Conservation (phyloP, 345 rosid species). For the Cardiospermum halicacabum region DNA sequence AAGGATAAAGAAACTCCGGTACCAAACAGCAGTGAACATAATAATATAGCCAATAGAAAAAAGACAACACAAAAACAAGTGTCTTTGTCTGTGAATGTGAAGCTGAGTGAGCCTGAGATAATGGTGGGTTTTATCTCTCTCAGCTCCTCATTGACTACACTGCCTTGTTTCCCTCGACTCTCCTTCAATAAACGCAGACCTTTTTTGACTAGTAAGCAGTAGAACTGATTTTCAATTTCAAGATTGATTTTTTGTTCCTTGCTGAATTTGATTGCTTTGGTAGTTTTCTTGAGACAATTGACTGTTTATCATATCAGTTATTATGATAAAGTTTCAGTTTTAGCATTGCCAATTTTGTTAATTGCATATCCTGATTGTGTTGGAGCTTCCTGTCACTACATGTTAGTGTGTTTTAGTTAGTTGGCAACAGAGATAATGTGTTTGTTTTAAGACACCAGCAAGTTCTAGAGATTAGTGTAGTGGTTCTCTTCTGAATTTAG, state of each 20-base stretch:
- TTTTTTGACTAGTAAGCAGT: constrained; percentile 41
- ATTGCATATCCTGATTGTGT: background rate
- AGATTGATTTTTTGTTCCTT: background rate
- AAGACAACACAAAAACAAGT: background rate
- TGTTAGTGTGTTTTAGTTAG: background rate
- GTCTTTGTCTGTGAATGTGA: background rate
- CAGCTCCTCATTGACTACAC: constrained; percentile 30
- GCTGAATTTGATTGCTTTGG: background rate
- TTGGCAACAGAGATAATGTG: background rate
- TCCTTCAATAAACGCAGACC: constrained; percentile 34
- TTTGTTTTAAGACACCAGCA: background rate
- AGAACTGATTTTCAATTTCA: background rate
- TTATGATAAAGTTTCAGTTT: background rate
- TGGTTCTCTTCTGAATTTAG: constrained; percentile 4
- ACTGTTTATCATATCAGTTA: background rate
- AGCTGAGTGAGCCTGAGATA: constrained; percentile 11
- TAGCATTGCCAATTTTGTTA: background rate
- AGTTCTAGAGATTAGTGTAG: background rate
- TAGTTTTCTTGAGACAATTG: background rate
- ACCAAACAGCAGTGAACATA: background rate
- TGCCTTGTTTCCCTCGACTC: constrained; percentile 31
- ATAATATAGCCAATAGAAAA: background rate
- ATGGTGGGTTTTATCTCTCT: constrained; percentile 39
- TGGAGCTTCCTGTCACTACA: background rate
- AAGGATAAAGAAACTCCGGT: background rate